These are phyloP conservation scores for Candida manassasensis DNA, from an alignment of 805 yeast genomes.

Conservation along the genomic window DNA sequence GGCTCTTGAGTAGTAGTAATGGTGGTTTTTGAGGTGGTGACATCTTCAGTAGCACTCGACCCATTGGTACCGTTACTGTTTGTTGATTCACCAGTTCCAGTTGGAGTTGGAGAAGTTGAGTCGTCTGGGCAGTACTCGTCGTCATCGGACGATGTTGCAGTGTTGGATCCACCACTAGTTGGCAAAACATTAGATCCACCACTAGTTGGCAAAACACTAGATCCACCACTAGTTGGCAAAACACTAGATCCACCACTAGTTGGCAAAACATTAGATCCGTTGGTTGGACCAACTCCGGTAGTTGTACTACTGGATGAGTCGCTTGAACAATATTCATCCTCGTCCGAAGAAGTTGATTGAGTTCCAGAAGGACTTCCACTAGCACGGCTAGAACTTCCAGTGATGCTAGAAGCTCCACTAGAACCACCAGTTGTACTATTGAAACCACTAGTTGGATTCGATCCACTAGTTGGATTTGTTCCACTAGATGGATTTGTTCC, in stretches of 20 bases:
- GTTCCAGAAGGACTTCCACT: not conserved
- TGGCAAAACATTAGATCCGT: not conserved
- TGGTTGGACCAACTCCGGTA: not conserved
- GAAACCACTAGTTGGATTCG: slow-evolving; percentile 3
- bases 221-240: not conserved
- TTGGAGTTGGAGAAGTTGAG: not conserved
- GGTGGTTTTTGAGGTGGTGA: not conserved
- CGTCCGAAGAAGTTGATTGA: not conserved
- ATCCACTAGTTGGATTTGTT: not conserved
- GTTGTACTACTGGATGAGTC: slow-evolving; percentile 1
- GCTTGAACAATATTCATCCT: not conserved
- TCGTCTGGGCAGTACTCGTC: slow-evolving; percentile 5
- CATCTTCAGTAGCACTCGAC: not conserved
- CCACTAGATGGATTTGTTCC: slow-evolving; percentile 3
- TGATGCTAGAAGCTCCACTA: not conserved
- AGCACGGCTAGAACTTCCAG: not conserved
- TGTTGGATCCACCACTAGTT: not conserved
- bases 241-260: not conserved
- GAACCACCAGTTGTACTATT: slow-evolving; percentile 5
- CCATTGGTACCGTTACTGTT: no score
- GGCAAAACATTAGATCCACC: not conserved
- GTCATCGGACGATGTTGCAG: not conserved
- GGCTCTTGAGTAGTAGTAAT: slow-evolving; percentile 1
- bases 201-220: not conserved
- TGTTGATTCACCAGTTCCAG: not conserved